These are phyloP conservation scores for Ganoderma leucocontextum DNA, from an alignment of 1,284 basidiomycete genomes.

Conservation along the genomic window DNA sequence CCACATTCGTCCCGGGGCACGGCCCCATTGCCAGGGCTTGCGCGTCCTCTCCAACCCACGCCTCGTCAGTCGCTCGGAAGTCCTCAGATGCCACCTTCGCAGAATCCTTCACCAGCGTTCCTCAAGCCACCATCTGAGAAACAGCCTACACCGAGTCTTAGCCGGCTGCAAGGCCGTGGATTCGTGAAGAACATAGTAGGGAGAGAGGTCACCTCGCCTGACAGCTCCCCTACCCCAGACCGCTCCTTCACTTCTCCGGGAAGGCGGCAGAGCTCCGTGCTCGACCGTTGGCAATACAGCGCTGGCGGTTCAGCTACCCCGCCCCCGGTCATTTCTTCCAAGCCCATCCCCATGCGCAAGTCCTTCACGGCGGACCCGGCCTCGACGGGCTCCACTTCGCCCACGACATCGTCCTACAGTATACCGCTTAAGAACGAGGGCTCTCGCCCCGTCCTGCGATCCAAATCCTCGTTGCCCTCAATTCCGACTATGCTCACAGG, in stretches of 20 bases:
- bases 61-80: slow-evolving; percentile 52
- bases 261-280: slow-evolving; percentile 53
- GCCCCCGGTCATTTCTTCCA: slow-evolving; percentile 44
- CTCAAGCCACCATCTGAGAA: slow-evolving; percentile 63
- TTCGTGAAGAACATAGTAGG: slow-evolving; percentile 85
- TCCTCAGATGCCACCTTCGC: slow-evolving; percentile 56
- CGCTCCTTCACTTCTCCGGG: slow-evolving; percentile 29
- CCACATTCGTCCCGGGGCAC: slow-evolving; percentile 47
- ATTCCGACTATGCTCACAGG: slow-evolving; percentile 31
- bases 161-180: slow-evolving; percentile 80
- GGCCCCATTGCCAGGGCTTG: slow-evolving; percentile 54
- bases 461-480: slow-evolving; percentile 38
- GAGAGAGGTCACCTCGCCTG: slow-evolving; percentile 47
- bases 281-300: slow-evolving; percentile 70
- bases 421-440: slow-evolving; percentile 35
- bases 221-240: slow-evolving; percentile 33
- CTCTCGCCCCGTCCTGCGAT: slow-evolving; percentile 35
- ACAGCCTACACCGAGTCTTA: slow-evolving; percentile 81
- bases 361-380: slow-evolving; percentile 48
- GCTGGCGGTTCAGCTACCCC: slow-evolving; percentile 28
- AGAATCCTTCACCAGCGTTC: slow-evolving; percentile 64
- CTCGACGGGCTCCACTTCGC: slow-evolving; percentile 14
- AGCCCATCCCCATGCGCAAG: slow-evolving; percentile 51
- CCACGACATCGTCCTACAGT: slow-evolving; percentile 33
- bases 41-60: slow-evolving; percentile 62